A percentile compares a stretch with the other conserved stretches of the same genome.
phyloP scores from a whole-genome alignment of 306 rosid species.

The Rubus idaeus region DNA sequence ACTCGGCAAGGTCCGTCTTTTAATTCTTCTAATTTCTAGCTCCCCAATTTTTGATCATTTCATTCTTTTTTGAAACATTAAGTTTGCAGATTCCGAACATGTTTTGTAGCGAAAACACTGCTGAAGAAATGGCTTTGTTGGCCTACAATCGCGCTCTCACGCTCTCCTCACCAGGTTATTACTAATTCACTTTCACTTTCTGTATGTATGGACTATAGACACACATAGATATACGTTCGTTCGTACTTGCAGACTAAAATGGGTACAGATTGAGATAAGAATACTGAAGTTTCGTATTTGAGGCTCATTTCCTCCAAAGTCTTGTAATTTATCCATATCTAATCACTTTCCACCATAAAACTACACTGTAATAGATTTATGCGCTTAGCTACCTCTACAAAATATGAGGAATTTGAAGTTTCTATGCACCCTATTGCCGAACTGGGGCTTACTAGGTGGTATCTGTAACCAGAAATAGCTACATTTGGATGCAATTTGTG shows the following conservation, averaged over 20 bases:
- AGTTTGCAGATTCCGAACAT: constrained; percentile 62
- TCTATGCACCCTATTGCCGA: not conserved
- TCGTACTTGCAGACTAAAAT: no score
- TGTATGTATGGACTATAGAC: not conserved
- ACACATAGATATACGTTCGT: not conserved
- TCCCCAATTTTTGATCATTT: not conserved
- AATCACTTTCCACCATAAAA: not conserved
- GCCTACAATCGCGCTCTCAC: constrained; percentile 96
- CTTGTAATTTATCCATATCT: no score
- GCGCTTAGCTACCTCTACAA: not conserved
- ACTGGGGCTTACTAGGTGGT: not conserved
- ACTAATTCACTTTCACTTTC: not conserved
- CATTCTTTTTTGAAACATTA: not conserved
- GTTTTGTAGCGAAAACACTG: constrained; percentile 60
- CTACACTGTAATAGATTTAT: not conserved
- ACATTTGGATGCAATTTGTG: constrained; percentile 15
- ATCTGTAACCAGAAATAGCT: not conserved
- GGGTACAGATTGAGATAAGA: not conserved
- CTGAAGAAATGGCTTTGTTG: constrained; percentile 80
- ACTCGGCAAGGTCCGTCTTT: constrained; percentile 59
- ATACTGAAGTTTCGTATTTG: not conserved
- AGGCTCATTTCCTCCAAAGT: not conserved
- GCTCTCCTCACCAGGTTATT: constrained; percentile 76
- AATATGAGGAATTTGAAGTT: not conserved
- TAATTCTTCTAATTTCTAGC: not conserved